Evolutionary conservation across 129 eudicot species (phyloP), one percentile per base, ranked within the genome.

Genomic region (Flaveria trinervia): DNA sequence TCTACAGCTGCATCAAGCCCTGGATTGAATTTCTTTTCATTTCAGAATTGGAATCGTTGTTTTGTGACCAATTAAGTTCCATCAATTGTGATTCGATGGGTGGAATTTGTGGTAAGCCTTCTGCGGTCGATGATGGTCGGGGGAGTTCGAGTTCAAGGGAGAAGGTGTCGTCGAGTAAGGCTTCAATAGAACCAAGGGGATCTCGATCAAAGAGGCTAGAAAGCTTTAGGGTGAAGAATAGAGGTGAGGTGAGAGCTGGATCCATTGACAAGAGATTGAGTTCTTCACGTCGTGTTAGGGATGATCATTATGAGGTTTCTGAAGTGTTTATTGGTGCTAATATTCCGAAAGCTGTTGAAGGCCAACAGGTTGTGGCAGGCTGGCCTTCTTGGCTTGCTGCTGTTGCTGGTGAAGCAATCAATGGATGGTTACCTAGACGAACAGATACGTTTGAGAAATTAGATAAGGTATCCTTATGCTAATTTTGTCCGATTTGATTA

Each of bases 351-450:
- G 48, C 48, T 44, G 2, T 44, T 7, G 48, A 44, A 44, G 48
- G 48, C 48, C 2, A 44, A 44, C 48, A 44, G 48, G 48, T 44
- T 44, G 48, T 44, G 11, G 97, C 92, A 0, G 97, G 97, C 54
- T 91, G 97, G 97, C 97, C 97, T 48, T 82, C 89, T 78, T 91
- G 93, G 97, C 91, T 91, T 60, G 91, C 83, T 61, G 71, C 76
- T 13, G 93, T 76, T 5, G 93, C 97, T 25, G 88, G 88, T 6
- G 97, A 91, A 77, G 92, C 97, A 11, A 79, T 88, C 51, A 74
- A 65, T 54, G 97, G 92, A 50, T 91, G 97, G 97, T 48, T 88
- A 46, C 93, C 97, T 1, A 74, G 91, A 3, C 82, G 84, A 68
- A 88, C 91, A 0, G 88, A 86, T 66, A 77, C 91, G 33, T 88